Evolutionary conservation across 306 rosid genomes (phyloP).

Genomic region (Alnus rubra): DNA sequence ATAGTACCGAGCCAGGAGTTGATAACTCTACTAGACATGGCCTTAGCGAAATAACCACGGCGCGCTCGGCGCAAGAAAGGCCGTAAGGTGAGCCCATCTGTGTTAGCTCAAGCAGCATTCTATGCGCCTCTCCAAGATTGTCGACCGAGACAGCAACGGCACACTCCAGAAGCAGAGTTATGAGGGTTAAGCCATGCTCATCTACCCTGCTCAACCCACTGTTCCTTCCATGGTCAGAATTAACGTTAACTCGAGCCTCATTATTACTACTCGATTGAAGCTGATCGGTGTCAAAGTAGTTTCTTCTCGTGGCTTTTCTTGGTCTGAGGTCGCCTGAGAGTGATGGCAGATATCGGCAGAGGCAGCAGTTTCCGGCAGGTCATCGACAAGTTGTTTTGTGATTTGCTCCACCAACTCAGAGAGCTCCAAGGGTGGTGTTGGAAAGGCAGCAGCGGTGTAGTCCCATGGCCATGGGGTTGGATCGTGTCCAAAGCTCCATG

Average conservation of each 20-base stretch:
- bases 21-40: slow-evolving; percentile 71
- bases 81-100: slow-evolving; percentile 79
- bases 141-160: slow-evolving; percentile 84
- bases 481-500: slow-evolving; percentile 50
- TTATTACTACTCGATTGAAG: slow-evolving; percentile 23
- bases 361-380: slow-evolving; percentile 43
- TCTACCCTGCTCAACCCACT: slow-evolving; percentile 19
- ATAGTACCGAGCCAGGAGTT: slow-evolving; percentile 60
- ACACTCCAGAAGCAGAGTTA: slow-evolving; percentile 70
- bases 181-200: slow-evolving; percentile 51
- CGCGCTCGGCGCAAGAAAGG: slow-evolving; percentile 72
- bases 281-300: slow-evolving; percentile 18
- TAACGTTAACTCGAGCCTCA: slow-evolving; percentile 33
- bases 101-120: slow-evolving; percentile 62
- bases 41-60: slow-evolving; percentile 75
- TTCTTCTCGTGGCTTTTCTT: slow-evolving; percentile 31
- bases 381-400: slow-evolving; percentile 65
- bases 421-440: slow-evolving; percentile 45
- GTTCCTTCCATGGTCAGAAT: slow-evolving; percentile 2
- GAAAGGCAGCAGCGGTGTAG: slow-evolving; percentile 30
- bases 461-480: slow-evolving; percentile 55
- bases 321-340: slow-evolving; percentile 30
- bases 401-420: slow-evolving; percentile 71
- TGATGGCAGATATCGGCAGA: slow-evolving; percentile 23
- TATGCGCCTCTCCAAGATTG: slow-evolving; percentile 66